A percentile compares a stretch with the other conserved stretches of the same genome.
Conservation (phyloP, 2,329 filamentous ascomycete species). For the Alternaria gansuensis region DNA sequence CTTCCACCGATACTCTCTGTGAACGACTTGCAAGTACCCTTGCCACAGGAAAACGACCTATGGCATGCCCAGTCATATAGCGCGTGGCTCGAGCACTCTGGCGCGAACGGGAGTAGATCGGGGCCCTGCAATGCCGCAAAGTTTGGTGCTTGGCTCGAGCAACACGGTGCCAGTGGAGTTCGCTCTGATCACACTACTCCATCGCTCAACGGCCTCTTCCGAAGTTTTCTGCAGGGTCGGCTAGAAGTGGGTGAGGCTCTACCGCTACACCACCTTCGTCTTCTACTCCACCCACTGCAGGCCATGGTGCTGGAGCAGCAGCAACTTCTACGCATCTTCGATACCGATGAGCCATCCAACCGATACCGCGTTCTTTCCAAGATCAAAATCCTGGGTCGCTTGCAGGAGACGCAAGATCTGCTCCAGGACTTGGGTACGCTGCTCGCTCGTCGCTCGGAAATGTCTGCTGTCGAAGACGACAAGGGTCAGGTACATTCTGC, state of each 20-base stretch:
- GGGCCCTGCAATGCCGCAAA: slow-evolving; percentile 5
- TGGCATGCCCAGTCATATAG: slow-evolving; percentile 16
- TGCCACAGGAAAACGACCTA: slow-evolving; percentile 4
- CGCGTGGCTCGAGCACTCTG: slow-evolving; percentile 6
- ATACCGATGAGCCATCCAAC: slow-evolving; percentile 15
- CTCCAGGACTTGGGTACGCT: slow-evolving; percentile 13
- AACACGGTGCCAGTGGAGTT: background rate
- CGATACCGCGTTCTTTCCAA: slow-evolving; percentile 13
- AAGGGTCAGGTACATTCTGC: background rate
- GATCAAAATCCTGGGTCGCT: slow-evolving; percentile 11
- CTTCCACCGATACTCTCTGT: slow-evolving; percentile 15
- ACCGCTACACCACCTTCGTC: slow-evolving; percentile 13
- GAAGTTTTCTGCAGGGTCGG: slow-evolving; percentile 18
- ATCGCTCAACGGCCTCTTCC: slow-evolving; percentile 15
- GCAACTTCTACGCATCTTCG: slow-evolving; percentile 17
- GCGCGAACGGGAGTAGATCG: background rate
- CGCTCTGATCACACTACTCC: slow-evolving; percentile 4
- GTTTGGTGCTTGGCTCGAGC: slow-evolving; percentile 9
- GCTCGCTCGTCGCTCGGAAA: slow-evolving; percentile 2
- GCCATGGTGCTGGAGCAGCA: slow-evolving; percentile 18
- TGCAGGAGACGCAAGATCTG: slow-evolving; percentile 18
- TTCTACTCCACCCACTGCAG: slow-evolving; percentile 17
- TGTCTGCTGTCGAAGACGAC: background rate
- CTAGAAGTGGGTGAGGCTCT: slow-evolving; percentile 5
- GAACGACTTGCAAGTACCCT: slow-evolving; percentile 14